These are phyloP conservation scores for Xanthoceras sorbifolium DNA, from an alignment of 345 rosid species.

Conservation along the genomic window DNA sequence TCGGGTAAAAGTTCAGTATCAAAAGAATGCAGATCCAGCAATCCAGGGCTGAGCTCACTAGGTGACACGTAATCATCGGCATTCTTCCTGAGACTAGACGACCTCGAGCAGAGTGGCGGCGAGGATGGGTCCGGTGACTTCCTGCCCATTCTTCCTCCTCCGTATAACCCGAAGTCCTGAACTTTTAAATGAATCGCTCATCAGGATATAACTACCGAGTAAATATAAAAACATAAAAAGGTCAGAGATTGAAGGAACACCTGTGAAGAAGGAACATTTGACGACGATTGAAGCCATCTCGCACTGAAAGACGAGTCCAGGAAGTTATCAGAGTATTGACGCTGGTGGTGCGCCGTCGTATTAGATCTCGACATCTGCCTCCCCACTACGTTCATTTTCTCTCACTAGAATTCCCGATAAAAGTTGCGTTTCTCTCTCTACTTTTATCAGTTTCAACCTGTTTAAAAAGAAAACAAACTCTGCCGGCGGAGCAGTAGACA, in stretches of 20 bases:
- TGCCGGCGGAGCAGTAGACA: slow-evolving; percentile 2
- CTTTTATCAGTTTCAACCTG: neutral
- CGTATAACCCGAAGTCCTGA: slow-evolving; percentile 40
- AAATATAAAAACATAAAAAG: neutral
- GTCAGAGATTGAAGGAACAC: slow-evolving; percentile 17
- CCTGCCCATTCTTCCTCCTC: slow-evolving; percentile 31
- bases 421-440: neutral
- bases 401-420: neutral
- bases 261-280: slow-evolving; percentile 28
- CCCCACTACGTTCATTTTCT: slow-evolving; percentile 42
- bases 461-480: neutral
- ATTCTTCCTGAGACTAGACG: slow-evolving; percentile 47
- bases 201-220: neutral
- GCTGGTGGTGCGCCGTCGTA: slow-evolving; percentile 49
- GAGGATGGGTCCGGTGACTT: slow-evolving; percentile 32
- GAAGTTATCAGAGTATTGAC: slow-evolving; percentile 56
- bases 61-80: slow-evolving; percentile 38
- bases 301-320: slow-evolving; percentile 34
- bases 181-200: neutral
- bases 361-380: slow-evolving; percentile 48
- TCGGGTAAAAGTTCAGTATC: slow-evolving; percentile 61
- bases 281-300: slow-evolving; percentile 48
- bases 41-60: slow-evolving; percentile 46
- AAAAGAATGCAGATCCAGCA: slow-evolving; percentile 64
- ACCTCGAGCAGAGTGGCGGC: slow-evolving; percentile 36